These are phyloP conservation scores for Cladobotryum mycophilum DNA, from an alignment of 2,329 filamentous ascomycete genomes.

Conservation along the genomic window DNA sequence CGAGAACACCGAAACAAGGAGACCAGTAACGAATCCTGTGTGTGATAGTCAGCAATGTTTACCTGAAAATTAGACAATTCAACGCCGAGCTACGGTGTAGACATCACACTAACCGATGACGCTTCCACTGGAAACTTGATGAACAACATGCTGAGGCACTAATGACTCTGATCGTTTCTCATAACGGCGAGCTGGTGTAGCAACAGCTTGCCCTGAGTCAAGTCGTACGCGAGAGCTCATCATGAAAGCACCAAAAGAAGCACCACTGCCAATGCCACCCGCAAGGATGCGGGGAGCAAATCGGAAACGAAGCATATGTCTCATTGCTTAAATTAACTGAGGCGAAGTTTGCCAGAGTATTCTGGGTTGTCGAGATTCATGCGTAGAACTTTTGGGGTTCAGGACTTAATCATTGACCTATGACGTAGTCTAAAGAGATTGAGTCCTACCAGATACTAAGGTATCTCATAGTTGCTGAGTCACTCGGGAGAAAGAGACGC, in stretches of 20 bases:
- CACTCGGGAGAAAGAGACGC: too few relatives aligned
- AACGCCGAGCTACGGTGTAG: neutral
- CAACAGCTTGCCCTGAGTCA: conserved; percentile 20
- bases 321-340: neutral
- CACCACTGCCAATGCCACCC: conserved; percentile 22
- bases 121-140: conserved; percentile 49
- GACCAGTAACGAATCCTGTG: conserved; percentile 54
- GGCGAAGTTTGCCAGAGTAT: too few relatives aligned
- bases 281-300: conserved; percentile 20
- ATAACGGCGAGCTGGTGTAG: conserved; percentile 13
- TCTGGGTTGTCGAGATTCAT: too few relatives aligned
- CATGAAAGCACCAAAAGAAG: conserved; percentile 22
- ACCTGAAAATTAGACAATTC: neutral
- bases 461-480: too few relatives aligned
- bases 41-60: neutral
- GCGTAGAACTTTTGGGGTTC: too few relatives aligned
- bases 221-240: conserved; percentile 22
- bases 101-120: conserved; percentile 36
- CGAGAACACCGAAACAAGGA: conserved; percentile 65
- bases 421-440: too few relatives aligned
- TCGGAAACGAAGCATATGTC: neutral
- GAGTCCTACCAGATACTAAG: too few relatives aligned
- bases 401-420: too few relatives aligned
- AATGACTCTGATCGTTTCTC: conserved; percentile 13
- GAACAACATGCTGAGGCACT: conserved; percentile 30